Conservation (phyloP, 192 early-diverging fungal genomes). For the Linderina pennispora region DNA sequence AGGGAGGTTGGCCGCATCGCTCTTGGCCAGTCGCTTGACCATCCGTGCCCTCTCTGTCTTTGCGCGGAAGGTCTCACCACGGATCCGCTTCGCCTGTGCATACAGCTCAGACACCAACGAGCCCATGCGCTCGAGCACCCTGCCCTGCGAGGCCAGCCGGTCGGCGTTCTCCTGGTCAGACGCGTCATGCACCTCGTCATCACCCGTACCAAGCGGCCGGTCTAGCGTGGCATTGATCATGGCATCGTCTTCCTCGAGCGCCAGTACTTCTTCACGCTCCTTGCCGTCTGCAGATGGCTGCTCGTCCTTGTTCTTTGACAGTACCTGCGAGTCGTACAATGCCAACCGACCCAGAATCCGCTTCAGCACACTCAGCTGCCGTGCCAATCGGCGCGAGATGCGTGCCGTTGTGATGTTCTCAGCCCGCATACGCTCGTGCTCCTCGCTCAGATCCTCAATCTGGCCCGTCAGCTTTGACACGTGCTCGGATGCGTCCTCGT, state of each 20-base stretch:
- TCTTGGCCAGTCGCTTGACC: constrained; percentile 33
- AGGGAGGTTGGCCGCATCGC: constrained; percentile 29
- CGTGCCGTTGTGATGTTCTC: constrained; percentile 25
- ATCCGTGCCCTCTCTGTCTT: constrained; percentile 27
- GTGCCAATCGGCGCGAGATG: constrained; percentile 18
- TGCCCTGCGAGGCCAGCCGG: neutral
- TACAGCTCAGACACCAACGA: constrained; percentile 18
- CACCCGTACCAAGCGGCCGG: constrained; percentile 12
- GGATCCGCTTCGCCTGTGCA: constrained; percentile 20
- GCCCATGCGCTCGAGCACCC: constrained; percentile 28
- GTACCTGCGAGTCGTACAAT: neutral
- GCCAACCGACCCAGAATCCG: constrained; percentile 16
- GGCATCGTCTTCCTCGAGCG: constrained; percentile 26
- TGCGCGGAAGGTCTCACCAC: constrained; percentile 12
- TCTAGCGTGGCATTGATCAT: constrained; percentile 38
- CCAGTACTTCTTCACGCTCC: constrained; percentile 23
- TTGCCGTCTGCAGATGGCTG: too few species aligned
- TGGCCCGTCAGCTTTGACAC: constrained; percentile 22
- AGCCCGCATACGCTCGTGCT: constrained; percentile 36
- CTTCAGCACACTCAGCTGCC: constrained; percentile 31
- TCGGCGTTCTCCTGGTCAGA: neutral
- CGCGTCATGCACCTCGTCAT: constrained; percentile 9
- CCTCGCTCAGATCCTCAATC: constrained; percentile 37
- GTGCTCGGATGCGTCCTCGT: constrained; percentile 32
- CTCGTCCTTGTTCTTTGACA: too few species aligned